phyloP scores from a whole-genome alignment of 192 early-diverging fungal species.

The Phlyctochytrium planicorne region DNA sequence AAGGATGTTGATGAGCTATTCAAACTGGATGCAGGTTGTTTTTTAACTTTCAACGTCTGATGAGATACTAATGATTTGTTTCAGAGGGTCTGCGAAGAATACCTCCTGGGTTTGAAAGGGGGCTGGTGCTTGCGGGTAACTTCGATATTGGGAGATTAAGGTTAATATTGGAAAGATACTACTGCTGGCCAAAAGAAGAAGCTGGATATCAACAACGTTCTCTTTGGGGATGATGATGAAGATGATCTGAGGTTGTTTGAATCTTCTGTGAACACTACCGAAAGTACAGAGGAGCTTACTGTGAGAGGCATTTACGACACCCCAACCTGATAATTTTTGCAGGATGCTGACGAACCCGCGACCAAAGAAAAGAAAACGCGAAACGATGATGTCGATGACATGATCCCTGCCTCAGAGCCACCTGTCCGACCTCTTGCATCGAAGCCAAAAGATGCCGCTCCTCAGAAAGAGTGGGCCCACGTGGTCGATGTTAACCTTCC shows the following conservation, averaged over 20 bases:
- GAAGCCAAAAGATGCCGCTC: conserved; percentile 3
- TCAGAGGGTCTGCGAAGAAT: conserved; percentile 50
- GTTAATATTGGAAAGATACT: conserved; percentile 1
- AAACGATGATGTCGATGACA: conserved; percentile 14
- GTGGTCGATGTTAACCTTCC: conserved; percentile 81
- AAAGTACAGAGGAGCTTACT: too few species aligned
- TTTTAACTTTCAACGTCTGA: neutral
- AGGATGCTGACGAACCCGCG: neutral
- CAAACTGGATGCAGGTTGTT: conserved; percentile 37
- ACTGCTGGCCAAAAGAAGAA: conserved; percentile 2
- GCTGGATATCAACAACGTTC: conserved; percentile 19
- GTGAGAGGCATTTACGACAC: too few species aligned
- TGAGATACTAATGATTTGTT: conserved; percentile 19
- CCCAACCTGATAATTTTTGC: too few species aligned
- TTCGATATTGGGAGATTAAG: conserved; percentile 12
- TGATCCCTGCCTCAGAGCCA: conserved; percentile 11
- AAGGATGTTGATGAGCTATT: conserved; percentile 30
- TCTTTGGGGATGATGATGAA: conserved; percentile 13
- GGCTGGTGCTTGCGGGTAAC: conserved; percentile 52
- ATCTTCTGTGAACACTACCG: neutral
- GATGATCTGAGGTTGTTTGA: conserved; percentile 30
- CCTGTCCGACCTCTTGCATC: neutral
- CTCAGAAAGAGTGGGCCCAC: conserved; percentile 77
- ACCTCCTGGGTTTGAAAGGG: conserved; percentile 73
- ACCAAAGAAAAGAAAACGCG: too few species aligned